Evolutionary conservation across 2,329 filamentous ascomycete species (phyloP), one percentile per base, ranked within the genome.

Genomic region (Fusarium neocosmosporiellum): DNA sequence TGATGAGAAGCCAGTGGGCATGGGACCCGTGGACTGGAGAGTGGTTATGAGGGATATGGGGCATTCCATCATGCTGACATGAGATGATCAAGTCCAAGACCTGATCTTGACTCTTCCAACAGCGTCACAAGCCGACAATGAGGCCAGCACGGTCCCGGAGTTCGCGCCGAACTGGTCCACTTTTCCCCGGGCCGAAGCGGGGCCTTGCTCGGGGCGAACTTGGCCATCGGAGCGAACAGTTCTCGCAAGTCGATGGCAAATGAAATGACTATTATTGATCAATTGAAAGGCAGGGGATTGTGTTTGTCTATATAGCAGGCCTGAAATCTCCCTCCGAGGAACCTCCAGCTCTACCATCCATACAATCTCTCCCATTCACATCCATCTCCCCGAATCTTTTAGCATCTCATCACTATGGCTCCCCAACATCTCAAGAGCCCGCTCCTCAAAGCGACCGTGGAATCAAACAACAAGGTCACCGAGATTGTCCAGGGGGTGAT

Each of bases 401-500:
- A n/a, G n/a, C n/a, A n/a, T n/a, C 24, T 18, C 22, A 3, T 20
- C 22, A 37, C 20, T 31, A 58, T 58, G 34, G 14, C 34, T 14
- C 34, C 33, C 33, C 33, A 27, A 18, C 16, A 57, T n/a, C 33
- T 57, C 14, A 39, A 57, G 34, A 39, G 16, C 7, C 3, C 14
- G 7, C 20, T 58, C 9, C 54, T 58, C 9, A 58, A 18, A 27
- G 22, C 16, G 54, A 29, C 14, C 6, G 54, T 37, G 3, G 3
- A 58, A 8, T 58, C 31, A 58, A 58, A 37, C 5, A 34, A 29
- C 5, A 37, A 39, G 22, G 55, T 33, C 11, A 29, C 55, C 7
- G 74, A 22, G 18, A 86, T 88, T 46, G 86, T 88, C 14, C 83
- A 82, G 43, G 78, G 77, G 3, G 85, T 88, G 18, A 87, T 89